These are phyloP conservation scores for Eimeria sp. DNA, from an alignment of 169 alveolate species.

Conservation along the genomic window DNA sequence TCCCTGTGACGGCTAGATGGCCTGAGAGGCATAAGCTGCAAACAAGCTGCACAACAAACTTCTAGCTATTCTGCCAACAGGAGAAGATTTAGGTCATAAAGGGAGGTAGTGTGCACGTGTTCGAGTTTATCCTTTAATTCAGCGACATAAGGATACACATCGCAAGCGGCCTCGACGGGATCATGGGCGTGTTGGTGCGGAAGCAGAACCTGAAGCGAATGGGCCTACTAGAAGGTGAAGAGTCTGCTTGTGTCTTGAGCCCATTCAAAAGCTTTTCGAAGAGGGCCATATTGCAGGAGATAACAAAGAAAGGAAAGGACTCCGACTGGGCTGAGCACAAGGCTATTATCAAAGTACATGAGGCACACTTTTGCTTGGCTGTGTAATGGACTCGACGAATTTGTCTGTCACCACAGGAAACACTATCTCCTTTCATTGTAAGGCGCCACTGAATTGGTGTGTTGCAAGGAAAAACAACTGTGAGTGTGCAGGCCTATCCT, in stretches of 20 bases:
- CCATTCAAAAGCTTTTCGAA: slow-evolving; percentile 56
- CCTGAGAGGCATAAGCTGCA: neutral
- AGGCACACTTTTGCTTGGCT: neutral
- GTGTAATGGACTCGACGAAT: neutral
- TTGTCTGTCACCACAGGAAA: neutral
- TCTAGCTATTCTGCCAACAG: neutral
- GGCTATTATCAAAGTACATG: slow-evolving; percentile 47
- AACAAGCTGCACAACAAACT: neutral
- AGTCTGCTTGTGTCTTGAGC: neutral
- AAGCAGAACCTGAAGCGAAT: slow-evolving; percentile 56
- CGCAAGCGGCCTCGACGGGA: slow-evolving; percentile 57
- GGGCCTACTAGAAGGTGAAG: slow-evolving; percentile 49
- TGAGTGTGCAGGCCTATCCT: slow-evolving; percentile 65
- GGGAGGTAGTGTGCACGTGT: neutral
- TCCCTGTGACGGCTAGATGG: neutral
- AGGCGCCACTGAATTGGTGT: neutral
- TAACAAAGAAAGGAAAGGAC: slow-evolving; percentile 67
- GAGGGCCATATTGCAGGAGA: slow-evolving; percentile 61
- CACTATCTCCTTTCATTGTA: neutral
- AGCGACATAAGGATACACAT: slow-evolving; percentile 61
- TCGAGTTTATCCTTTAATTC: neutral
- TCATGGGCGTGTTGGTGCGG: slow-evolving; percentile 52
- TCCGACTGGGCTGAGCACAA: slow-evolving; percentile 82
- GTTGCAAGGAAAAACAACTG: neutral
- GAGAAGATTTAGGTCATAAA: neutral